Percentiles rank a stretch among this genome's conserved stretches.
Conservation (phyloP, 768 basidiomycete genomes). For the Pleurotus djamor region DNA sequence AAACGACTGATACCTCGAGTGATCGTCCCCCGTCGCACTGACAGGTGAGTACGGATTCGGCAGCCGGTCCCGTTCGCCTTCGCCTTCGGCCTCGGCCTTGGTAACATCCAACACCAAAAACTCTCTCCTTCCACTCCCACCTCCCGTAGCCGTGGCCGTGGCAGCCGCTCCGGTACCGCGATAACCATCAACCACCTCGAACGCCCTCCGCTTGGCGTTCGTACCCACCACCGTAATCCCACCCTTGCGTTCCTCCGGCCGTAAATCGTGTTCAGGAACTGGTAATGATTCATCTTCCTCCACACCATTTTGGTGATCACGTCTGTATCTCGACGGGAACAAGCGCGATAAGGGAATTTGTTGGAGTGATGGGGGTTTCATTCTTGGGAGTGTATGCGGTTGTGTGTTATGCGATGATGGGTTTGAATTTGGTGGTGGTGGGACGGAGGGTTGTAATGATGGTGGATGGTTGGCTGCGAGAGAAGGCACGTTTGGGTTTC, state of each 20-base stretch:
- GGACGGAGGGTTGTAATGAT: background rate
- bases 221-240: no score
- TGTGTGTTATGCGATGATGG: background rate
- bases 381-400: constrained; percentile 17
- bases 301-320: constrained; percentile 13
- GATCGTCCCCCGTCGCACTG: no score
- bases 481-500: no score
- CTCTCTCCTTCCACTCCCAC: no score
- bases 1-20: no score
- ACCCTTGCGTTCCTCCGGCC: background rate
- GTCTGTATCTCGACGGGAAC: constrained; percentile 37
- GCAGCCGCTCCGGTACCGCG: background rate
- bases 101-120: background rate
- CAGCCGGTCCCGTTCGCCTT: background rate
- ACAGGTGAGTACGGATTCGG: background rate
- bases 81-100: background rate
- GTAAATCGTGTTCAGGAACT: background rate
- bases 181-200: no score
- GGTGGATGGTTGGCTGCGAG: background rate
- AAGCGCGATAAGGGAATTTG: constrained; percentile 27
- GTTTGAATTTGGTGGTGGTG: constrained; percentile 8
- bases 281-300: background rate
- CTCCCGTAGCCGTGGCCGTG: background rate
- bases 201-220: no score
- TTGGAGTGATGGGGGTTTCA: constrained; percentile 9